Evolutionary conservation across 805 yeast genomes (phyloP), one percentile per base, ranked within the genome.

Genomic region (Candida chilensis): DNA sequence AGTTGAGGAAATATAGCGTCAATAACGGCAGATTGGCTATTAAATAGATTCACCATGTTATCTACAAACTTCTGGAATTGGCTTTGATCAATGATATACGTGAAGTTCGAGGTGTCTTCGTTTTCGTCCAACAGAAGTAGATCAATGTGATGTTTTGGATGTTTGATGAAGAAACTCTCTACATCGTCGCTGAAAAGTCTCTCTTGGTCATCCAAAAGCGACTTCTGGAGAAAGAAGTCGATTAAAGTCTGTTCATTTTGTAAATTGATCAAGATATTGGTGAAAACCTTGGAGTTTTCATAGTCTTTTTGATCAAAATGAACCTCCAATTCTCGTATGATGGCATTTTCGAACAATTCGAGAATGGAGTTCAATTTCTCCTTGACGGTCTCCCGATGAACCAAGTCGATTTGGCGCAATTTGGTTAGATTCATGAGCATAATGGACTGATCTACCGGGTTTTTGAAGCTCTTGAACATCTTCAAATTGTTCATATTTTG

Each of bases 331-430:
- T 85, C 94, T 27, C 74, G 52, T 11, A 84, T 48, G 5, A 81
- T 64, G 0, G 92, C 83, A 45, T 70, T 79, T 24, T 80, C 78
- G 45, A 85, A 83, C 13, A 83, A 59, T 42, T 80, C 90, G 22
- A 74, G 49, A 9, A 78, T 59, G 3, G 80, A 63, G 21, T 64
- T 66, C 28, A 80, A 51, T 35, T 72, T 67, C 42, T 47, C 63
- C 40, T 46, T 57, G 36, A 42, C 56, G 28, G 37, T 32, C 33
- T 34, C 45, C 41, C 54, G 42, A 11, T 50, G 44, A 26, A 37
- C 56, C 42, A 45, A 48, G 38, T 47, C 67, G 8, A 59, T 44
- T 24, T 42, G 42, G 16, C 67, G 58, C 43, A 59, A 70, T 26
- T 46, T 45, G 33, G 54, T 41, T 10, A 73, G 49, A 31, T 64